Evolutionary conservation across 345 rosid genomes (phyloP).

Genomic region (Eucalyptus polybractea): DNA sequence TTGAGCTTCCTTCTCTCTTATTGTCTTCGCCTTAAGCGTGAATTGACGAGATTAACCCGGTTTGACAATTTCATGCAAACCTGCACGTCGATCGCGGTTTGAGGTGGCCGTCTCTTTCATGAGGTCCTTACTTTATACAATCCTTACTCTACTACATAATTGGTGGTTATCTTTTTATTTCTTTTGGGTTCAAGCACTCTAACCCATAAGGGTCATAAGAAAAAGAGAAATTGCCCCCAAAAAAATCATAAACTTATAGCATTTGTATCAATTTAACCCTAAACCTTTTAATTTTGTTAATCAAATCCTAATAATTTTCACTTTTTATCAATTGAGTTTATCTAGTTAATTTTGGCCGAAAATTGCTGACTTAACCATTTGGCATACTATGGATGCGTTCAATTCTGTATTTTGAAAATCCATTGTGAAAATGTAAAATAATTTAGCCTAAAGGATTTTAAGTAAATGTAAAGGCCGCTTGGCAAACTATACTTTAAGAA

Average conservation of each 20-base stretch:
- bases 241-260: too few species aligned
- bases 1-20: background rate
- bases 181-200: background rate
- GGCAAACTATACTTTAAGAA: too few species aligned
- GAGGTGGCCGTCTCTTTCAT: background rate
- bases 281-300: background rate
- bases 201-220: background rate
- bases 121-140: background rate
- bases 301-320: too few species aligned
- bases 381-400: background rate
- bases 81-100: background rate
- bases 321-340: background rate
- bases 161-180: background rate
- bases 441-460: too few species aligned
- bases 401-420: too few species aligned
- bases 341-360: rapidly evolving
- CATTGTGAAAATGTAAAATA: too few species aligned
- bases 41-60: background rate
- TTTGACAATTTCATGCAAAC: background rate
- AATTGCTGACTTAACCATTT: too few species aligned
- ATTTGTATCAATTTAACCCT: background rate
- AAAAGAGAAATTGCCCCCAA: background rate
- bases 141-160: background rate
- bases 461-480: too few species aligned
- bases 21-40: background rate